These are phyloP conservation scores for Mallotus japonicus DNA, from an alignment of 441 rosid species.

Conservation along the genomic window DNA sequence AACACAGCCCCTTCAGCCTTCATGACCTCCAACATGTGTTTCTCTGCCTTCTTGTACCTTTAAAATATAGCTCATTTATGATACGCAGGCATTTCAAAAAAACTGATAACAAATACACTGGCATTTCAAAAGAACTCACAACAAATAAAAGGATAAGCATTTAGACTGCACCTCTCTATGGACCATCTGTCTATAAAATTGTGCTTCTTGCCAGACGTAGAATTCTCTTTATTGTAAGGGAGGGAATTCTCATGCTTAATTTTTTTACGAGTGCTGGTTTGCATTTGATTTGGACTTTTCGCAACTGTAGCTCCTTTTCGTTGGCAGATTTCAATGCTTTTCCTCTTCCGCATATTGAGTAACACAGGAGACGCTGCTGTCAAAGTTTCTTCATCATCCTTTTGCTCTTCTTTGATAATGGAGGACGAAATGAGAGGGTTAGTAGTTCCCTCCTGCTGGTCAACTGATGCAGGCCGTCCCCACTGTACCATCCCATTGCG, in stretches of 20 bases:
- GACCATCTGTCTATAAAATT: slow-evolving; percentile 60
- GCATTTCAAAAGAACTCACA: no score
- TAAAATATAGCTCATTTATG: slow-evolving; percentile 21
- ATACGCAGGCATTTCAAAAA: neutral
- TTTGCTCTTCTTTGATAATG: slow-evolving; percentile 32
- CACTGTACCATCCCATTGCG: slow-evolving; percentile 43
- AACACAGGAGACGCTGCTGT: slow-evolving; percentile 25
- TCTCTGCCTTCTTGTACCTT: slow-evolving; percentile 70
- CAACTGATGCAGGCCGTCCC: slow-evolving; percentile 30
- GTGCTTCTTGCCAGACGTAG: slow-evolving; percentile 18
- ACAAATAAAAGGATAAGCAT: slow-evolving; percentile 8
- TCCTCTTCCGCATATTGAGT: slow-evolving; percentile 42
- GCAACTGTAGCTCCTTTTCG: slow-evolving; percentile 29
- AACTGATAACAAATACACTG: no score
- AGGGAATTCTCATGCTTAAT: slow-evolving; percentile 30
- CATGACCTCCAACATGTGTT: slow-evolving; percentile 55
- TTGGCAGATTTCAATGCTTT: slow-evolving; percentile 29
- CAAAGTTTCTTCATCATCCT: slow-evolving; percentile 36
- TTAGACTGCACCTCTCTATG: slow-evolving; percentile 48
- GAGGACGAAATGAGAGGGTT: slow-evolving; percentile 29
- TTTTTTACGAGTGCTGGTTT: slow-evolving; percentile 26
- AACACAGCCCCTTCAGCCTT: slow-evolving; percentile 70
- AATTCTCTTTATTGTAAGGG: slow-evolving; percentile 11
- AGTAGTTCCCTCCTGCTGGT: slow-evolving; percentile 24
- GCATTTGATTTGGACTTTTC: slow-evolving; percentile 27